Conservation (phyloP, 441 rosid genomes). For the Manihot esculenta region DNA sequence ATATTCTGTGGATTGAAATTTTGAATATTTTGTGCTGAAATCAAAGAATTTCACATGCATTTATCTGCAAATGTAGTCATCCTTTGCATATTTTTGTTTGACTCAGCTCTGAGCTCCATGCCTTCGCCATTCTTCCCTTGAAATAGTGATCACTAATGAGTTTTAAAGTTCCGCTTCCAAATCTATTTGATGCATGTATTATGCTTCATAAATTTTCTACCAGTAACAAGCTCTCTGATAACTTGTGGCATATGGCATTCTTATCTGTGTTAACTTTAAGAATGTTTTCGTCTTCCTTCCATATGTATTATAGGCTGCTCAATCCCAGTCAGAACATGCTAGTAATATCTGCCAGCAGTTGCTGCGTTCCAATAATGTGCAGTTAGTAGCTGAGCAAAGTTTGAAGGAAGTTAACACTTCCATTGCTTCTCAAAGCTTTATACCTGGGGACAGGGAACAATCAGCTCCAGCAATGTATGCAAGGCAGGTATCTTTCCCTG, state of each 20-base stretch:
- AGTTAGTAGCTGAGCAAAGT: constrained; percentile 45
- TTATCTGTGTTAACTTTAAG: background rate
- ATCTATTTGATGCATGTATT: background rate
- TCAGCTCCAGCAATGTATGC: constrained; percentile 76
- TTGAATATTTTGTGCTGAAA: background rate
- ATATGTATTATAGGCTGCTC: constrained; percentile 56
- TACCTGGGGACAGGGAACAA: constrained; percentile 54
- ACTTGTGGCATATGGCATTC: background rate
- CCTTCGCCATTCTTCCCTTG: background rate
- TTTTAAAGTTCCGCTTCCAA: background rate
- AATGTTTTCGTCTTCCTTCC: background rate
- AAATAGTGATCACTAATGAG: background rate
- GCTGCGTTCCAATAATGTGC: constrained; percentile 38
- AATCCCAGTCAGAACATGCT: constrained; percentile 60
- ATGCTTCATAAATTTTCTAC: background rate
- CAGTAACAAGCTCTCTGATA: background rate
- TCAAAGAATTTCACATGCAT: background rate
- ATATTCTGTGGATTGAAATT: background rate
- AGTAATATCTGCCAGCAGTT: constrained; percentile 55
- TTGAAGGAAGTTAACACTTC: constrained; percentile 52
- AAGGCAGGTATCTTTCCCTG: constrained; percentile 42
- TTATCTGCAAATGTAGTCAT: background rate
- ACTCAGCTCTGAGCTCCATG: background rate
- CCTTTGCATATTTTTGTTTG: background rate
- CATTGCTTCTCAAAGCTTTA: constrained; percentile 46